Percentiles rank a stretch among this genome's conserved stretches.
These are phyloP conservation scores for Globisporangium camurandrum DNA, from an alignment of 352 stramenopile genomes.

Conservation along the genomic window DNA sequence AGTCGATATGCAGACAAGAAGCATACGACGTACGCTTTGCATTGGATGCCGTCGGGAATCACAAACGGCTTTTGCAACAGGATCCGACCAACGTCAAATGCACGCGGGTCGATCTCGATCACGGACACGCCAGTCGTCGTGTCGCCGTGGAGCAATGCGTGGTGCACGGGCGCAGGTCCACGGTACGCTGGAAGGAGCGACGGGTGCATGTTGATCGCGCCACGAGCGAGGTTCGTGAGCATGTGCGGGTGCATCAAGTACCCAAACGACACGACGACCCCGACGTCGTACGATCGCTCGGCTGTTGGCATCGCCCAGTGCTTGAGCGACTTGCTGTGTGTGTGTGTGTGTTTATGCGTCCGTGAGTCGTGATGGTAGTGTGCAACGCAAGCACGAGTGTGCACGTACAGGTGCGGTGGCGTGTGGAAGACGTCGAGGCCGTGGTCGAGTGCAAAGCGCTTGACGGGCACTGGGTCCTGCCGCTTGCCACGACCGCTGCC, in stretches of 20 bases:
- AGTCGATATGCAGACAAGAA: not conserved
- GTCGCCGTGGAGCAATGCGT: slow-evolving; percentile 78
- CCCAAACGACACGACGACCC: slow-evolving; percentile 86
- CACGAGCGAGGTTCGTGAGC: slow-evolving; percentile 49
- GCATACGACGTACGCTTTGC: slow-evolving; percentile 20
- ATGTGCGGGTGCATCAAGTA: slow-evolving; percentile 82
- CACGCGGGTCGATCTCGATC: slow-evolving; percentile 80
- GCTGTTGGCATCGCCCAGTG: slow-evolving; percentile 49
- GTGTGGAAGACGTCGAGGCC: slow-evolving; percentile 58
- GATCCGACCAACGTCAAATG: slow-evolving; percentile 79
- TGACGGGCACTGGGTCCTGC: slow-evolving; percentile 65
- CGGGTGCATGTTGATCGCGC: slow-evolving; percentile 87
- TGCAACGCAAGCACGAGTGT: not conserved
- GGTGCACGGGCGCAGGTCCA: slow-evolving; percentile 78
- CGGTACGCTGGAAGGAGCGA: slow-evolving; percentile 84
- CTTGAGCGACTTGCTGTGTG: slow-evolving; percentile 65
- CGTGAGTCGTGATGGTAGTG: not conserved
- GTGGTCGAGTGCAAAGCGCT: slow-evolving; percentile 57
- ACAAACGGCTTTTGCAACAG: slow-evolving; percentile 39
- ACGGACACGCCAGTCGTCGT: slow-evolving; percentile 68
- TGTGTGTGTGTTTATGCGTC: not conserved
- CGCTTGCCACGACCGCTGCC: slow-evolving; percentile 34
- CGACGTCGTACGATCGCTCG: slow-evolving; percentile 51
- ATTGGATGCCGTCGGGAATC: slow-evolving; percentile 49
- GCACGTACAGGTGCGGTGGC: slow-evolving; percentile 43